These are phyloP conservation scores for Jatropha podagrica DNA, from an alignment of 441 rosid genomes.

Conservation along the genomic window DNA sequence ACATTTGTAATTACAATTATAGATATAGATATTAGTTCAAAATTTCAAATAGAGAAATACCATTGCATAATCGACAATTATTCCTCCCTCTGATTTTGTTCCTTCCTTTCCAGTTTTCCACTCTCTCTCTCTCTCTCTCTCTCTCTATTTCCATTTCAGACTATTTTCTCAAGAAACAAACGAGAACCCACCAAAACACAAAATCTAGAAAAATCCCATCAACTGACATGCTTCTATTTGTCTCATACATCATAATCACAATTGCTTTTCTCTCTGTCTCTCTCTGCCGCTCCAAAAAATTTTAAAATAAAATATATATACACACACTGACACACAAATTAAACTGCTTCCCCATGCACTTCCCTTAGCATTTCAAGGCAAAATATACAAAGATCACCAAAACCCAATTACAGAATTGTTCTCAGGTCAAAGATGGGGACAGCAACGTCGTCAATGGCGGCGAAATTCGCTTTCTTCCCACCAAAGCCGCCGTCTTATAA, in stretches of 20 bases:
- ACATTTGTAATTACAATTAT: no score
- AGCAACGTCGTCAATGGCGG: constrained; percentile 84
- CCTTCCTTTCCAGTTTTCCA: constrained; percentile 22
- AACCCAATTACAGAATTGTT: no score
- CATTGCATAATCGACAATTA: background rate
- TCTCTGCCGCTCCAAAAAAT: constrained; percentile 12
- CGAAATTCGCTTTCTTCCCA: constrained; percentile 92
- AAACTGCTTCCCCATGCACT: constrained; percentile 19
- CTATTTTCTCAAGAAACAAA: constrained; percentile 36
- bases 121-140: constrained; percentile 2
- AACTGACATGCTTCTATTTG: background rate
- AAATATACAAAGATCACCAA: background rate
- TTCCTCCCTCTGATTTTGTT: constrained; percentile 20
- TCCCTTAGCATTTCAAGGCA: constrained; percentile 11
- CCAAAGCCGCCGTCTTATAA: constrained; percentile 86
- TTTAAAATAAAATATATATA: background rate
- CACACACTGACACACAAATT: background rate
- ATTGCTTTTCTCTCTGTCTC: constrained; percentile 12
- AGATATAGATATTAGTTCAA: no score
- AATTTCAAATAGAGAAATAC: background rate
- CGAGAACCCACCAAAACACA: constrained; percentile 19
- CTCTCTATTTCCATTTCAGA: background rate
- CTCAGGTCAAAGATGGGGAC: constrained; percentile 54
- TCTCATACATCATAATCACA: background rate
- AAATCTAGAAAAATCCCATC: constrained; percentile 12